Evolutionary conservation across 495 filamentous ascomycete species (phyloP).

Genomic region (Xylaria venustula): DNA sequence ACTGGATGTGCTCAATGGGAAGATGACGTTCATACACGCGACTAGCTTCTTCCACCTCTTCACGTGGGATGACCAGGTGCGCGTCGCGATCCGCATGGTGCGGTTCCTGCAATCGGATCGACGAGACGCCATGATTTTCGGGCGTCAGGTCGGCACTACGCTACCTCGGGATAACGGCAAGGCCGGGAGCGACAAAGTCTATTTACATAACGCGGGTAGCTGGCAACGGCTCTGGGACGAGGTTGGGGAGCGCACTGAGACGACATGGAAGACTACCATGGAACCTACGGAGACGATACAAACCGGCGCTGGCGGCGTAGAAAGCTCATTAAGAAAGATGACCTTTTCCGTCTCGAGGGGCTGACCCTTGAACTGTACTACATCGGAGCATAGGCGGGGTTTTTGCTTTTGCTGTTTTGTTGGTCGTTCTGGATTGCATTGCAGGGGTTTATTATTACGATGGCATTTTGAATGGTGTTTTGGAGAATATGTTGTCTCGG

Average conservation of each 20-base stretch:
- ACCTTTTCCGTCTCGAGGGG: conserved; percentile 18
- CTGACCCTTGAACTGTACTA: not conserved
- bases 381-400: not conserved
- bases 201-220: conserved; percentile 41
- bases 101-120: conserved; percentile 33
- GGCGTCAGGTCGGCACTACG: conserved; percentile 42
- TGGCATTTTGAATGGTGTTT: not conserved
- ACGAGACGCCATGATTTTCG: conserved; percentile 38
- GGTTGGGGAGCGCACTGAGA: conserved; percentile 41
- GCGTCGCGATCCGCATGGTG: conserved; percentile 33
- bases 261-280: conserved; percentile 39
- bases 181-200: conserved; percentile 29
- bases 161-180: conserved; percentile 21
- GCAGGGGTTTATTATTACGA: not conserved
- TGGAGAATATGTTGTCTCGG: not conserved
- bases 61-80: conserved; percentile 38
- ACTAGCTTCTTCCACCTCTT: conserved; percentile 48
- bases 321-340: conserved; percentile 19
- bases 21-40: conserved; percentile 40
- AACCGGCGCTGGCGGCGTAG: conserved; percentile 6
- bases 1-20: conserved; percentile 26
- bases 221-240: conserved; percentile 47
- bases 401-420: not conserved
- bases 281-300: conserved; percentile 24
- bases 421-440: conserved; percentile 5